Evolutionary conservation across 108 stramenopile genomes (phyloP).

Genomic region (Phaeodactylum tricornutum): DNA sequence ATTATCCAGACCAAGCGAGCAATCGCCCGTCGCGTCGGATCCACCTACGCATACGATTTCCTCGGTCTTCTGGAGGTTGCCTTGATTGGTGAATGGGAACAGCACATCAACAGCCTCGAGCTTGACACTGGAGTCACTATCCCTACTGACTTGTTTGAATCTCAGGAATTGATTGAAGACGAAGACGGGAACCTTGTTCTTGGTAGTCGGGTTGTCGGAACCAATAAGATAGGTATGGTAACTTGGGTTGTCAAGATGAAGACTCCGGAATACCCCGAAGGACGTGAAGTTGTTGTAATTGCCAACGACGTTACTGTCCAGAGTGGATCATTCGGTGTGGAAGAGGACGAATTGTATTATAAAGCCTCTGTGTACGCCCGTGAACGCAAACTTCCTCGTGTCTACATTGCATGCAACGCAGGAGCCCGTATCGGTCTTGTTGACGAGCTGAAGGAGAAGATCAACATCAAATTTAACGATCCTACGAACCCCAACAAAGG

Average conservation of each 20-base stretch:
- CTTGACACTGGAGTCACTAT: conserved; percentile 30
- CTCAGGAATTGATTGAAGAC: conserved; percentile 71
- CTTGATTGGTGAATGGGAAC: conserved; percentile 69
- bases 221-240: conserved; percentile 97
- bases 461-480: conserved; percentile 92
- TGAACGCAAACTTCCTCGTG: conserved; percentile 80
- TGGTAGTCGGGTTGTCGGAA: conserved; percentile 79
- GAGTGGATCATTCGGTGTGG: conserved; percentile 95
- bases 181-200: conserved; percentile 60
- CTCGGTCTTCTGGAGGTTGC: conserved; percentile 92
- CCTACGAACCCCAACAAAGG: conserved; percentile 81
- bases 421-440: conserved; percentile 97
- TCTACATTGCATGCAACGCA: conserved; percentile 95
- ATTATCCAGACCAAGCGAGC: conserved; percentile 92
- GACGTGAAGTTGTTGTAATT: conserved; percentile 93
- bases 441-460: conserved; percentile 92
- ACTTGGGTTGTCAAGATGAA: conserved; percentile 89
- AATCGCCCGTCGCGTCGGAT: conserved; percentile 93
- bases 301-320: conserved; percentile 98
- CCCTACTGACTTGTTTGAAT: conserved; percentile 56
- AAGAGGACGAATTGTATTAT: conserved; percentile 92
- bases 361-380: conserved; percentile 89
- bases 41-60: conserved; percentile 97
- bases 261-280: conserved; percentile 96
- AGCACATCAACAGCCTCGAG: conserved; percentile 41